Base-by-base conservation (phyloP, 306 rosid species). In the Prinsepia uniflora region DNA sequence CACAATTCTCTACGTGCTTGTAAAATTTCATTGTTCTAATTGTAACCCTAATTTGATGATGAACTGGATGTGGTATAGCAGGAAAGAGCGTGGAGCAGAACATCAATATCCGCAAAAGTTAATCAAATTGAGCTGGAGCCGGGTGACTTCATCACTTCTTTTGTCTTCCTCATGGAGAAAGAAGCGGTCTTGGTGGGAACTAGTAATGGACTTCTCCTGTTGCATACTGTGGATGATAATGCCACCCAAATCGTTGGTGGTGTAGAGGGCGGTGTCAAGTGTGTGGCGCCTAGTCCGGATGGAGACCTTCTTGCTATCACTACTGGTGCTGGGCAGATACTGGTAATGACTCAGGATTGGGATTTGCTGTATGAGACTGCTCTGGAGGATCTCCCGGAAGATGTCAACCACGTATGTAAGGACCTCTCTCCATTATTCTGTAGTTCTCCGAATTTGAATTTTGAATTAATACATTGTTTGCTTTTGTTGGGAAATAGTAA, bases 341-440 rank as follows among this genome's bases (percentile, higher is more conserved):
- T 94, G 65, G 84, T 94, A 7, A 91, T 94, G 97, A 91, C 95
- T 48, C 89, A 76, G 64, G 99, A 94, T 77, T 94, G 97, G 99
- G 97, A 94, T 75, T 82, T 94, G 86, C 70, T 91, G 77, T 83
- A 83, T 5, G 99, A 91, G 88, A 79, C 87, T 0, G 53, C 83
- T 0, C 90, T 94, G 12, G 76, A 74, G 66, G 94, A 78, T 80
- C 60, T 59, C 67, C 76, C 73, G 14, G 82, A 84, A 72, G 87
- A 71, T 81, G 90, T 6, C 48, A 11, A 40, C 61, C 34, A 82
- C 85, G 86, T 85, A 84, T 80, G 98, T 89, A 87, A 89, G 97
- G 87, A 78, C 82, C 77, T 72, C 76, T 77, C 62, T 75, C 72
- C 72, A 11, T 30, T 44, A 41, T 70, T 59, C 8, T 12, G 55